phyloP scores from a whole-genome alignment of 768 basidiomycete species.

The Kwoniella sp. region DNA sequence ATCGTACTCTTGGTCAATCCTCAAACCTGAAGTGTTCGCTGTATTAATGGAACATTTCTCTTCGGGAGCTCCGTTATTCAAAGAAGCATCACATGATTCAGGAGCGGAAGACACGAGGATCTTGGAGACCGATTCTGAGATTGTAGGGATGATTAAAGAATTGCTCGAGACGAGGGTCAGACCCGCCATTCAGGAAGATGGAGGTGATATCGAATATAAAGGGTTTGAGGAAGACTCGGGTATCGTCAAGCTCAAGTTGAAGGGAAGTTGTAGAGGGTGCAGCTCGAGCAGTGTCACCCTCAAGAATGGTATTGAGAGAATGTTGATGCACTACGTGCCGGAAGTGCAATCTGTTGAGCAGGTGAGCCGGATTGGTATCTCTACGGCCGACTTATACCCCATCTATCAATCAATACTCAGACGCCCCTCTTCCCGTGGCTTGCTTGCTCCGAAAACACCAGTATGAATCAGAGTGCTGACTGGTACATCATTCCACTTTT shows the following conservation, averaged over 20 bases:
- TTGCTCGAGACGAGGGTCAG: constrained; percentile 89
- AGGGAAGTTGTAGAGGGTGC: constrained; percentile 96
- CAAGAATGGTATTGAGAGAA: constrained; percentile 95
- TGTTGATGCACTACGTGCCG: constrained; percentile 99
- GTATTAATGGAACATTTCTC: constrained; percentile 97
- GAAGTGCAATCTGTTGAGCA: constrained; percentile 56
- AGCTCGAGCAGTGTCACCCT: constrained; percentile 90
- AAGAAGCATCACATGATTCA: constrained; percentile 68
- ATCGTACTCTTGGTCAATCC: constrained; percentile 71
- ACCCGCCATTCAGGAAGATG: constrained; percentile 98
- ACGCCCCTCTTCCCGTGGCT: too few relatives aligned
- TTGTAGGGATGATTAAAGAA: constrained; percentile 99
- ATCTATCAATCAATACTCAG: background rate
- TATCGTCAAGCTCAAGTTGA: constrained; percentile 82
- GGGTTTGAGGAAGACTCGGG: constrained; percentile 80
- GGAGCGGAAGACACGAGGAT: constrained; percentile 93
- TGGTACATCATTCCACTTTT: too few relatives aligned
- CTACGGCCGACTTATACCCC: background rate
- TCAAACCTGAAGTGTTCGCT: constrained; percentile 97
- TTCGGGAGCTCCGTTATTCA: constrained; percentile 81
- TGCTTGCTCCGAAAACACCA: too few relatives aligned
- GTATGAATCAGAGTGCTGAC: too few relatives aligned
- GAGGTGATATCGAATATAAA: constrained; percentile 94
- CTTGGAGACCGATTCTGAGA: constrained; percentile 90
- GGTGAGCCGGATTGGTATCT: constrained; percentile 52